Conservation (phyloP, 2,329 filamentous ascomycete genomes). For the Tolypocladium sp. region DNA sequence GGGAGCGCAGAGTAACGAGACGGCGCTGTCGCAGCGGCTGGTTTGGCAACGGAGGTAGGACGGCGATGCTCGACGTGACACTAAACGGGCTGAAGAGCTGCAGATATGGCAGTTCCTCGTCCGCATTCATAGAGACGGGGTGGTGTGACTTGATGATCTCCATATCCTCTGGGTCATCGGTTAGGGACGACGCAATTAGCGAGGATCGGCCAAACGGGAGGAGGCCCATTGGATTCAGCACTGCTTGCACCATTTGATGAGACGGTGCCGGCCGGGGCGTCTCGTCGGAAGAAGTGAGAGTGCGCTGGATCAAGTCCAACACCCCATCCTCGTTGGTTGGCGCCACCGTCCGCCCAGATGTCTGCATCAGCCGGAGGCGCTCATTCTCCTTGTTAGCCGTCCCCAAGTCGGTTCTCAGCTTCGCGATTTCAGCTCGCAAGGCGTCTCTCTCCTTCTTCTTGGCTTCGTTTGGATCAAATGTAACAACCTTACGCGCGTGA, state of each 20-base stretch:
- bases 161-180: constrained; percentile 20
- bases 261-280: constrained; percentile 17
- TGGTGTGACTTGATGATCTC: constrained; percentile 50
- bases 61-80: constrained; percentile 45
- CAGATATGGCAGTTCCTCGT: constrained; percentile 59
- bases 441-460: constrained; percentile 44
- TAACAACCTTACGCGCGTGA: constrained; percentile 31
- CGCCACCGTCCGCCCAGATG: constrained; percentile 26
- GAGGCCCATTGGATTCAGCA: constrained; percentile 41
- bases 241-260: constrained; percentile 36
- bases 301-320: constrained; percentile 26
- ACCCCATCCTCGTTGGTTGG: constrained; percentile 27
- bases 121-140: constrained; percentile 51
- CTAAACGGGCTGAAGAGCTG: constrained; percentile 61
- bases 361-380: constrained; percentile 33
- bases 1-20: constrained; percentile 39
- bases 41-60: constrained; percentile 26
- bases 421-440: constrained; percentile 45
- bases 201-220: constrained; percentile 38
- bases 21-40: constrained; percentile 42
- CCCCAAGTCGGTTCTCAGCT: constrained; percentile 49
- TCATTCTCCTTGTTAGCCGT: constrained; percentile 50
- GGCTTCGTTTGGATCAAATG: constrained; percentile 30
- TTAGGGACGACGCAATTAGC: constrained; percentile 11
- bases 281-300: constrained; percentile 27